Evolutionary conservation across 345 rosid species (phyloP), one percentile per base, ranked within the genome.

Genomic region (Eutrema yunnanense): DNA sequence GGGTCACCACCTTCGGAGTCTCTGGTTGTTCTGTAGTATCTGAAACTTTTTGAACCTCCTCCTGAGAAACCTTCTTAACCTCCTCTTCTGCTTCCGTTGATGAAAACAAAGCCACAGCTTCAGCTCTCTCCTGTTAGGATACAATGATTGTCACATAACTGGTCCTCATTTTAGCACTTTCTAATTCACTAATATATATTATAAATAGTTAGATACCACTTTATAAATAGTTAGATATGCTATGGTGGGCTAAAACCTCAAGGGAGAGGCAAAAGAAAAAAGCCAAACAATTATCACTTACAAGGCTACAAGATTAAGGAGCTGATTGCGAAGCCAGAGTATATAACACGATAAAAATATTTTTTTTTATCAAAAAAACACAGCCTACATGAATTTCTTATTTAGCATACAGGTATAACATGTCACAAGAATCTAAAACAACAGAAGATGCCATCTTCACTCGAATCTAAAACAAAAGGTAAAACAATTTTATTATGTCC

Each of bases 71-170:
- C 81, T 83, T 88, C 78, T 82, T 90, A 65, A 77, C 85, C 69
- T 92, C 92, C 77, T 92, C 98, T 81, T 90, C 99, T 62, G 75
- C 89, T 85, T 92, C 99, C 83, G 88, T 85, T 19, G 98, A 85
- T 65, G 97, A 79, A 87, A 88, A 92, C 68, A 96, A 81, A 67
- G 76, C 81, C 67, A 81, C 84, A 61, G 97, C 97, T 83, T 92
- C 98, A 64, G 87, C 76, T 79, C 99, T 84, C 85, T 96, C 99
- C 99, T 96, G 73, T 71, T 16, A 50, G 27, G 10, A 71, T 33
- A 27, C 34, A 49, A 65, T 57, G 11, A 29, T 68, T 13, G 30
- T 69, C 54, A 54, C 12, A 38, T 13, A 55, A 64, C 13, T 46
- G 59, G 46, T 14, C 32, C 54, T 48, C 19, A 8, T 49, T 54